Evolutionary conservation across 2,329 filamentous ascomycete species (phyloP), one percentile per base, ranked within the genome.

Genomic region (Arthrobotrys conoides): DNA sequence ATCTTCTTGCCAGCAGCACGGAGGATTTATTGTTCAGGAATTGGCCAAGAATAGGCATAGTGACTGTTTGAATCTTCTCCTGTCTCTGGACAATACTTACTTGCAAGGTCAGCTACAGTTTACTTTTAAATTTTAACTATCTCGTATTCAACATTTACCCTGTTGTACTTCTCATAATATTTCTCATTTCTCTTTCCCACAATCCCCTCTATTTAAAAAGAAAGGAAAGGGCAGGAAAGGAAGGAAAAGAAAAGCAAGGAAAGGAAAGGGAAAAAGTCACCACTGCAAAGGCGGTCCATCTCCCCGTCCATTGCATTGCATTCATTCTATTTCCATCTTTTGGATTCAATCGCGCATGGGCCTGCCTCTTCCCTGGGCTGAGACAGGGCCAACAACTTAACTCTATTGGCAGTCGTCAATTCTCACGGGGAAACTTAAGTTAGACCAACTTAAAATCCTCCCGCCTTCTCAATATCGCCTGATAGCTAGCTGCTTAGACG

Each of bases 351-450:
- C 67, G 73, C 73, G 73, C 73, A 77, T 77, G 73, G 73, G 73
- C 73, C 73, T 77, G 67, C 73, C 67, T 77, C 65, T 77, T 77
- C 73, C 67, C 73, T 55, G 61, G 73, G 67, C 66, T 77, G 67
- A 77, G 73, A 77, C 73, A 77, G 63, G 67, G 68, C 75, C 75
- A 78, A 68, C 75, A 78, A 78, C 75, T 63, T 78, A 72, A 78
- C 68, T 72, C 63, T 67, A 67, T 64, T 71, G 22, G 41, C 68
- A 69, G 61, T 66, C 48, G 53, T 69, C 68, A 71, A 64, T 69
- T 69, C 68, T 72, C 61, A 78, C 75, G 53, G 59, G 59, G 73
- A 72, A 78, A 78, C 68, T 64, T 57, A 72, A 72, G 63, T 71
- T 48, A 48, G 63, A 20, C 75, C 75, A 78, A 78, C 75, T 78